These are phyloP conservation scores for Solanum sitiens DNA, from an alignment of 257 asterid genomes.

Conservation along the genomic window DNA sequence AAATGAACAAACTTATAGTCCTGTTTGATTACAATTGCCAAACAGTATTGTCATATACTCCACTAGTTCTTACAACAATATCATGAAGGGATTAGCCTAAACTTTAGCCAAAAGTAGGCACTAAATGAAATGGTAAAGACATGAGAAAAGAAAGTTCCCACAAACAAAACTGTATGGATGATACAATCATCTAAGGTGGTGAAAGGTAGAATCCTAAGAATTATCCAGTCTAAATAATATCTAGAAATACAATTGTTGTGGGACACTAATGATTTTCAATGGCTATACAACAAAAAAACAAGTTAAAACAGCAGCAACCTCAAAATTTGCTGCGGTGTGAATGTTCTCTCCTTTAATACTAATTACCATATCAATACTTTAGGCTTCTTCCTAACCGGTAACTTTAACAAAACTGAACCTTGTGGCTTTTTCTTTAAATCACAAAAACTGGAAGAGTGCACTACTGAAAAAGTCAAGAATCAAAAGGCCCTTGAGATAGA, in stretches of 20 bases:
- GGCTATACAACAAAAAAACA: slow-evolving; percentile 38
- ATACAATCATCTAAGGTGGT: neutral
- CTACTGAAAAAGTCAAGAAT: slow-evolving; percentile 8
- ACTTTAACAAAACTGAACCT: slow-evolving; percentile 26
- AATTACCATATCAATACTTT: slow-evolving; percentile 1
- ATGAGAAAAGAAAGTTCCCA: neutral
- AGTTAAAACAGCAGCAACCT: slow-evolving; percentile 18
- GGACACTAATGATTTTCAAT: slow-evolving; percentile 12
- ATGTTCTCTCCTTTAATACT: neutral
- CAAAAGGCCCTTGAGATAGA: slow-evolving; percentile 44
- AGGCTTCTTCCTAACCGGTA: slow-evolving; percentile 5
- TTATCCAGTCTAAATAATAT: neutral
- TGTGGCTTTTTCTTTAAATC: neutral
- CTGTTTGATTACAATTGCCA: neutral
- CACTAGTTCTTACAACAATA: neutral
- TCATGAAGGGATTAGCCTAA: neutral
- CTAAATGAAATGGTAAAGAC: neutral
- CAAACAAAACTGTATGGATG: neutral
- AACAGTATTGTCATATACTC: neutral
- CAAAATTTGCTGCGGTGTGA: slow-evolving; percentile 24
- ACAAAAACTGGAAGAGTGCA: neutral
- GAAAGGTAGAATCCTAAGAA: neutral
- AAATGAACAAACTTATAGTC: neutral
- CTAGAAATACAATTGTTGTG: slow-evolving; percentile 12
- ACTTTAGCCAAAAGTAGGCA: neutral